Evolutionary conservation across 257 asterid species (phyloP), one percentile per base, ranked within the genome.

Genomic region (Petunia axillaris): DNA sequence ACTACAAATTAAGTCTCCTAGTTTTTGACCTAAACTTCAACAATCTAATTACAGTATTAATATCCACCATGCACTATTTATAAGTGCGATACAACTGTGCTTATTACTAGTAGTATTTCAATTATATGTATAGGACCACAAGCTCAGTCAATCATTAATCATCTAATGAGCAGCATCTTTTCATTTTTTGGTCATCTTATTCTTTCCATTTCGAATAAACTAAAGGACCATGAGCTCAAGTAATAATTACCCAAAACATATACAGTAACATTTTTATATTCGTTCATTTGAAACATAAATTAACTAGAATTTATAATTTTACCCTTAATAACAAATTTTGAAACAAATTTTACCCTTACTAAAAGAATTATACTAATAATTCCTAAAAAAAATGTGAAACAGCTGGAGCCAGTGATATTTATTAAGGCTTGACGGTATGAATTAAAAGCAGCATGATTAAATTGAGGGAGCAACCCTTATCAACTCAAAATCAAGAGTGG

Each of bases 321-420:
- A 25, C 25, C 25, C 25, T 25, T 25, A 25, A 25, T 25, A 25
- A 25, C 25, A 25, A 25, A 25, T 25, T 25, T 25, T n/a, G n/a
- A n/a, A n/a, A n/a, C n/a, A n/a, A n/a, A n/a, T n/a, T n/a, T n/a
- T n/a, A n/a, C n/a, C n/a, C n/a, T n/a, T n/a, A 25, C 25, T 25
- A 25, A 25, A 25, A 25, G 0, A 25, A 25, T 25, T 25, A 25
- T 25, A 25, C 25, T 25, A 25, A 16, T 4, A 9, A 80, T 54
- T 46, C 48, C 2, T 2, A 44, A 25, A 13, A 13, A 58, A 36
- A 80, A 52, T 40, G 65, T 6, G 43, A 11, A 67, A 82, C 78
- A 76, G 84, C 84, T 81, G 84, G 81, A 81, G 46, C 38, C 78
- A 76, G 70, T 8, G 60, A 35, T 48, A 46, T 52, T 25, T 25